A percentile compares a stretch with the other conserved stretches of the same genome.
These are phyloP conservation scores for Tylopilus vinaceipallidus DNA, from an alignment of 768 basidiomycete species.

Conservation along the genomic window DNA sequence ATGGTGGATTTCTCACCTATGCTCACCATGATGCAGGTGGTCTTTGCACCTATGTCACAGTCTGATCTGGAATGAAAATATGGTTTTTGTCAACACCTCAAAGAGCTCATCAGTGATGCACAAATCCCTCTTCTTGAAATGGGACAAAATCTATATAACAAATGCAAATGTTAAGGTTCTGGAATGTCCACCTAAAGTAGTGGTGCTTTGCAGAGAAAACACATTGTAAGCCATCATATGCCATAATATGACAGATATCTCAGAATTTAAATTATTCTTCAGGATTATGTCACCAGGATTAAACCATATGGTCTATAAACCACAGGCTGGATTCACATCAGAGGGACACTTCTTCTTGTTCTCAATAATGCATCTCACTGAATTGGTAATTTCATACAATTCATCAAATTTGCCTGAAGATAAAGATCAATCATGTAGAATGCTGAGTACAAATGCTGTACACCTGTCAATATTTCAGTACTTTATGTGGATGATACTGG, in stretches of 20 bases:
- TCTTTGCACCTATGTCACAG: not conserved
- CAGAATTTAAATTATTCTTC: too few species aligned
- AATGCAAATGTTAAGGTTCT: fast-evolving
- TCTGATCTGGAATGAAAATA: not conserved
- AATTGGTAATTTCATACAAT: not conserved
- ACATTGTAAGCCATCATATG: too few species aligned
- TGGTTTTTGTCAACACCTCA: not conserved
- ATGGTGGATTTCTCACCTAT: not conserved
- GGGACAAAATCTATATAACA: not conserved
- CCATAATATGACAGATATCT: too few species aligned
- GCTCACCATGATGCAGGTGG: not conserved
- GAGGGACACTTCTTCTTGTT: conserved; percentile 1
- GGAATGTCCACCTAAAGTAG: fast-evolving
- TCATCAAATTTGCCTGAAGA: not conserved
- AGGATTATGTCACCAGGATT: not conserved
- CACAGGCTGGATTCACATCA: not conserved
- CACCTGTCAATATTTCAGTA: not conserved
- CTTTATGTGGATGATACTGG: not conserved
- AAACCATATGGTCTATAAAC: conserved; percentile 1
- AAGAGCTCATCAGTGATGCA: not conserved
- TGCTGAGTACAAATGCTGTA: not conserved
- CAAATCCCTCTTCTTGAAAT: not conserved
- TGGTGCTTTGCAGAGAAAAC: not conserved
- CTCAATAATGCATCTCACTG: not conserved
- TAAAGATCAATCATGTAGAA: not conserved